A percentile compares a stretch with the other conserved stretches of the same genome.
Conservation (phyloP, 345 rosid species). For the Citrus cavaleriei region DNA sequence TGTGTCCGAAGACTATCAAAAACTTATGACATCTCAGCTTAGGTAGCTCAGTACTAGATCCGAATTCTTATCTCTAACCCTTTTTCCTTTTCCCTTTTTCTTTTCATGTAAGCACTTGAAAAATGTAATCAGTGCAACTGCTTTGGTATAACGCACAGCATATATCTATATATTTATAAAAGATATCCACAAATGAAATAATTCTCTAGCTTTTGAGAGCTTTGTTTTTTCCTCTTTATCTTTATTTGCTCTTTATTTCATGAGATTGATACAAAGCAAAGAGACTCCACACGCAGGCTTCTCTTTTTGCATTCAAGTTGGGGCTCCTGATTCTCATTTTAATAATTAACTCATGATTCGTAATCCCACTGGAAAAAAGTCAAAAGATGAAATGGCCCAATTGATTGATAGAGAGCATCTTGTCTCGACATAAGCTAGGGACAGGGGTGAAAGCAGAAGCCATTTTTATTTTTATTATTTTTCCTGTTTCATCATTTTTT, state of each 20-base stretch:
- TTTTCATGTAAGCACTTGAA: constrained; percentile 18
- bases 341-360: constrained; percentile 31
- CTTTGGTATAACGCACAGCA: constrained; percentile 51
- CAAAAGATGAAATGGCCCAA: constrained; percentile 6
- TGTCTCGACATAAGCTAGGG: constrained; percentile 33
- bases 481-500: constrained; percentile 8
- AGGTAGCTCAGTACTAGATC: too few relatives aligned
- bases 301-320: constrained; percentile 42
- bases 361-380: constrained; percentile 6
- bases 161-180: constrained; percentile 30
- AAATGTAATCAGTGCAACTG: constrained; percentile 26
- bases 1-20: too few relatives aligned
- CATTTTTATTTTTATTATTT: neutral
- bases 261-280: constrained; percentile 21
- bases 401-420: constrained; percentile 32
- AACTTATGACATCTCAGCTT: too few relatives aligned
- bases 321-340: constrained; percentile 47
- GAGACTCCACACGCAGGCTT: constrained; percentile 20
- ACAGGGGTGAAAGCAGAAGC: constrained; percentile 28
- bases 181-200: constrained; percentile 40
- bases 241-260: constrained; percentile 15
- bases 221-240: constrained; percentile 33
- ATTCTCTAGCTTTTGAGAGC: constrained; percentile 38
- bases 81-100: constrained; percentile 4
- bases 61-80: neutral